Percentiles rank a stretch among this genome's conserved stretches.
phyloP scores from a whole-genome alignment of 2,329 filamentous ascomycete genomes.

The Stachybotrys chartarum region DNA sequence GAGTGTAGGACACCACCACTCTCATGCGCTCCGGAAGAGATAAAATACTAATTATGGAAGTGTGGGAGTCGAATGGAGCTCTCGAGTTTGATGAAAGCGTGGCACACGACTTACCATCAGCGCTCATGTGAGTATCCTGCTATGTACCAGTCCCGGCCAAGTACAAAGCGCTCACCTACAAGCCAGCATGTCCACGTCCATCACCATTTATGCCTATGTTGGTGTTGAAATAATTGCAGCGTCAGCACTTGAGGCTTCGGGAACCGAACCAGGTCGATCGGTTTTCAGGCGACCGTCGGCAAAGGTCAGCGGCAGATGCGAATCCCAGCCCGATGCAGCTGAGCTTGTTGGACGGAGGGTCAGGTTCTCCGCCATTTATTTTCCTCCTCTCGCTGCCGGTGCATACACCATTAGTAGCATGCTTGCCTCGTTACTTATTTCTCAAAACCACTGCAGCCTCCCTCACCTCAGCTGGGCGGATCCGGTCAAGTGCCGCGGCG shows the following conservation, averaged over 20 bases:
- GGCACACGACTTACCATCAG: background rate
- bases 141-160: background rate
- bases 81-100: background rate
- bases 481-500: background rate
- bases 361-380: slow-evolving; percentile 15
- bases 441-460: slow-evolving; percentile 10
- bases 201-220: slow-evolving; percentile 23
- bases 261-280: slow-evolving; percentile 3
- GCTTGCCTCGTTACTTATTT: slow-evolving; percentile 16
- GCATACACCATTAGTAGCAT: slow-evolving; percentile 18
- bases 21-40: background rate
- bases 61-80: background rate
- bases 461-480: slow-evolving; percentile 16
- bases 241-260: slow-evolving; percentile 20
- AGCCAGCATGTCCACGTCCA: slow-evolving; percentile 18
- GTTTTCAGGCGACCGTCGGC: slow-evolving; percentile 3
- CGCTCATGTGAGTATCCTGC: background rate
- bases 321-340: background rate
- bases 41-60: background rate
- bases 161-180: background rate
- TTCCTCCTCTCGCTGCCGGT: slow-evolving; percentile 15
- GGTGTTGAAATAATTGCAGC: slow-evolving; percentile 24
- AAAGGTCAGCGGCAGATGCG: background rate
- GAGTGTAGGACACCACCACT: background rate
- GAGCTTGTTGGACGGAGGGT: slow-evolving; percentile 15